These are phyloP conservation scores for Solanum pennellii DNA, from an alignment of 257 asterid species.

Conservation along the genomic window DNA sequence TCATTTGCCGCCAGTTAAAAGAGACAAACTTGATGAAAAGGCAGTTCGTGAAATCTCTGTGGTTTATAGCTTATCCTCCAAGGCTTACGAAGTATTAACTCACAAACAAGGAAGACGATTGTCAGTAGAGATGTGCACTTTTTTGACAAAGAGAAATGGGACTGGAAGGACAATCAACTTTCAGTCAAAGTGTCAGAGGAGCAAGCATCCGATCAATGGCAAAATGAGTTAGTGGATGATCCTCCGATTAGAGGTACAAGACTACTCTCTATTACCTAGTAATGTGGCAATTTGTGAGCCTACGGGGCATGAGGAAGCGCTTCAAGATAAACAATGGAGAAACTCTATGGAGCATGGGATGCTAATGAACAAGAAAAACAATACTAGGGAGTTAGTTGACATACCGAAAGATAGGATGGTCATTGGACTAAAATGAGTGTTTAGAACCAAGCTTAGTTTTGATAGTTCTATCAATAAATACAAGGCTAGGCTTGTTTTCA, in stretches of 20 bases:
- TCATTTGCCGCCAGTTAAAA: neutral
- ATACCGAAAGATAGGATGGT: neutral
- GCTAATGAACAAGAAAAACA: neutral
- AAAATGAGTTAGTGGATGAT: neutral
- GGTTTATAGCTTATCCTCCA: too few species aligned
- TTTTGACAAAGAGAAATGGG: neutral
- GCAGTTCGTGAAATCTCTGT: too few species aligned
- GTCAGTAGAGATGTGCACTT: neutral
- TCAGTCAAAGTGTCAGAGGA: neutral
- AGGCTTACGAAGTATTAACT: too few species aligned
- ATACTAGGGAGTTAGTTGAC: neutral
- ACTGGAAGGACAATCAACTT: neutral
- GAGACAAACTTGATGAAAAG: too few species aligned
- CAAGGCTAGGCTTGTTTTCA: too few species aligned
- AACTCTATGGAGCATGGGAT: neutral
- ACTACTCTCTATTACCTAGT: too few species aligned
- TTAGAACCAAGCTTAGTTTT: neutral
- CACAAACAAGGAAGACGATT: too few species aligned
- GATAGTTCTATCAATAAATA: too few species aligned
- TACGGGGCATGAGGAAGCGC: too few species aligned
- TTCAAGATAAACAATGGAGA: neutral
- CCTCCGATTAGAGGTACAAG: neutral
- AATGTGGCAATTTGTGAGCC: too few species aligned
- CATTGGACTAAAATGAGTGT: neutral
- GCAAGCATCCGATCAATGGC: neutral